Evolutionary conservation across 768 basidiomycete species (phyloP), one percentile per base, ranked within the genome.

Genomic region (Russula brevipes): DNA sequence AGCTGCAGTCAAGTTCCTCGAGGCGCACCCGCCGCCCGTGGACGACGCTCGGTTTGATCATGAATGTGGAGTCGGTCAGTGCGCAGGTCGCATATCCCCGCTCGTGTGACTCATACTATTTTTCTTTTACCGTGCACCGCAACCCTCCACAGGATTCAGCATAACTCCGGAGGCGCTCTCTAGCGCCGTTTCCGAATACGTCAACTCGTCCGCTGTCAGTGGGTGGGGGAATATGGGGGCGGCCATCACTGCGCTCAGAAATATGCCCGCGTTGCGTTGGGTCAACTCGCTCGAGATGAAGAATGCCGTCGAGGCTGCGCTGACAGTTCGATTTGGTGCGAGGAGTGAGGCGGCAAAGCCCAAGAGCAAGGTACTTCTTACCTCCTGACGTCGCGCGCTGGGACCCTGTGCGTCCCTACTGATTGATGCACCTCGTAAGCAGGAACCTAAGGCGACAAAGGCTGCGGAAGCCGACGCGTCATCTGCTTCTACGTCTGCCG

Each of bases 11-110:
- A 93, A 88, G 73, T 94, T 87, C 71, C 68, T 89, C 19, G 86
- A 89, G 67, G 70, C 78, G 2, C 81, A 85, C 68, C 74, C 80
- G 24, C 57, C 77, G 1, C 87, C 93, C 0, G 76, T 91, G 41
- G 78, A 94, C 67, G 81, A 84, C 12, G 75, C 70, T 11, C 86
- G 85, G 46, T 96, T 98, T 70, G 81, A 94, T 70, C 77, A 81
- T 65, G 78, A 83, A 11, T 94, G 91, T 72, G 96, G 96, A 66
- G 86, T 98, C 63, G 96, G 96, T 94, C 65, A 69, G 91, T 69
- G 19, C 51, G 41, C 41, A 9, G 24, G 24, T 16, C 49, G 11
- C 0, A 75, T 12, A n/a, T 33, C 39, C 55, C 16, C 46, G 17
- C 44, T 36, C 47, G 49, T 8, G 38, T 24, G 8, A 46, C 46